phyloP scores from a whole-genome alignment of 2,329 filamentous ascomycete genomes.

The Pseudogymnoascus sp. region DNA sequence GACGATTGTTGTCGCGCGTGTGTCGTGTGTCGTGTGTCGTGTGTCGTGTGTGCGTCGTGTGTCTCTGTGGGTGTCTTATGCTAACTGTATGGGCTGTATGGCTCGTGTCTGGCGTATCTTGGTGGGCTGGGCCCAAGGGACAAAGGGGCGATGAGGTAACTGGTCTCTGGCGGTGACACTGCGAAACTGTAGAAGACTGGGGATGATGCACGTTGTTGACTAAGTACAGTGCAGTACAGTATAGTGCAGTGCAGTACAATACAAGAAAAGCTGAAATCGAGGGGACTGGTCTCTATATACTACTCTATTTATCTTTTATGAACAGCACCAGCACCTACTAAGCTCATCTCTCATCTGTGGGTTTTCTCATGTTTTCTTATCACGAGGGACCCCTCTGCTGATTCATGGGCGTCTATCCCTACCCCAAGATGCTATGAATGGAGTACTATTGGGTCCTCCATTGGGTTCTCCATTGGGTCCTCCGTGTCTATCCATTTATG shows the following conservation, averaged over 20 bases:
- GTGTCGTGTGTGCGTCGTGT: neutral
- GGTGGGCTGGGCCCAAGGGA: neutral
- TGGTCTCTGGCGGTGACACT: neutral
- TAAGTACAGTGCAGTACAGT: neutral
- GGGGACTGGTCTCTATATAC: neutral
- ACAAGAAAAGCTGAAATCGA: neutral
- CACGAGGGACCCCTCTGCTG: neutral
- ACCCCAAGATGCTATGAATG: too few relatives aligned
- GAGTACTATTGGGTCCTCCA: too few relatives aligned
- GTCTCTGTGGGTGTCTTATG: neutral
- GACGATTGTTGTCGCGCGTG: neutral
- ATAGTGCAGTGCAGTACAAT: neutral
- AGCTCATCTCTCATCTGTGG: neutral
- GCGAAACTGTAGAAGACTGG: neutral
- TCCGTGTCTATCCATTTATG: too few relatives aligned
- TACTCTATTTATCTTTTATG: neutral
- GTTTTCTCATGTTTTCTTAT: neutral
- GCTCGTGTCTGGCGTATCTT: neutral
- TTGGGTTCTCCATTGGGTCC: too few relatives aligned
- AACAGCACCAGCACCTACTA: too few relatives aligned
- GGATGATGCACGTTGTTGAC: neutral
- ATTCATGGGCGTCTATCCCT: too few relatives aligned
- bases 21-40: neutral
- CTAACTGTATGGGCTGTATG: neutral
- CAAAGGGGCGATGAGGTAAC: neutral